These are phyloP conservation scores for Hortiboletus campestris DNA, from an alignment of 768 basidiomycete genomes.

Conservation along the genomic window DNA sequence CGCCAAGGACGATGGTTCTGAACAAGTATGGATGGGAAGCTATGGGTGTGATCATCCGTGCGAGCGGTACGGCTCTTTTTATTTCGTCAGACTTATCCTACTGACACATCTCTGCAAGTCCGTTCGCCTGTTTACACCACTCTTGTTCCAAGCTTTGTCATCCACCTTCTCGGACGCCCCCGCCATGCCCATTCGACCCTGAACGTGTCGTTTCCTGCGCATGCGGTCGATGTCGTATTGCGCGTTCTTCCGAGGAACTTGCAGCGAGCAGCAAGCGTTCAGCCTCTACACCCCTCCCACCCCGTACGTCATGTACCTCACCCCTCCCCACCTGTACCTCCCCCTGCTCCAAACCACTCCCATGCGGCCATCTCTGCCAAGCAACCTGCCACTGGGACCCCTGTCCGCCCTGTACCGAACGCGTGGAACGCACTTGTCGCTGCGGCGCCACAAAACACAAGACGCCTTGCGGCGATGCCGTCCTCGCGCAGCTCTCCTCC, in stretches of 20 bases:
- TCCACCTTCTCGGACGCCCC: slow-evolving; percentile 56
- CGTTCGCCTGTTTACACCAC: slow-evolving; percentile 78
- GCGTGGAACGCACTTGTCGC: slow-evolving; percentile 75
- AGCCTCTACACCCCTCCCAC: slow-evolving; percentile 28
- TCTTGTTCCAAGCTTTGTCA: slow-evolving; percentile 75
- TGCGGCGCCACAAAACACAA: slow-evolving; percentile 69
- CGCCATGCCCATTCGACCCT: slow-evolving; percentile 74
- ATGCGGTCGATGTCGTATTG: slow-evolving; percentile 58
- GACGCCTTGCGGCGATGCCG: slow-evolving; percentile 43
- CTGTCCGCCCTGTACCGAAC: slow-evolving; percentile 77
- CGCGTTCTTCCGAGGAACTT: slow-evolving; percentile 38
- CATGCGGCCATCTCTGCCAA: slow-evolving; percentile 76
- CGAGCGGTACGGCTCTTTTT: slow-evolving; percentile 41
- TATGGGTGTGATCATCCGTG: slow-evolving; percentile 63
- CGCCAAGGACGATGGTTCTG: slow-evolving; percentile 31
- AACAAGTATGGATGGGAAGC: slow-evolving; percentile 62
- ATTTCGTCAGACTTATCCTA: background rate
- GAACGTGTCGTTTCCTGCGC: slow-evolving; percentile 69
- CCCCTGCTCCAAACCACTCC: slow-evolving; percentile 61
- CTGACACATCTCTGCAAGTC: slow-evolving; percentile 33
- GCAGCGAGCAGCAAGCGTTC: background rate
- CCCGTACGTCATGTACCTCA: slow-evolving; percentile 58
- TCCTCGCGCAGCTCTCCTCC: slow-evolving; percentile 9
- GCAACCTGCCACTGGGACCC: slow-evolving; percentile 69
- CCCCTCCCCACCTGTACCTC: slow-evolving; percentile 80